These are phyloP conservation scores for Solanum rostratum DNA, from an alignment of 257 asterid genomes.

Conservation along the genomic window DNA sequence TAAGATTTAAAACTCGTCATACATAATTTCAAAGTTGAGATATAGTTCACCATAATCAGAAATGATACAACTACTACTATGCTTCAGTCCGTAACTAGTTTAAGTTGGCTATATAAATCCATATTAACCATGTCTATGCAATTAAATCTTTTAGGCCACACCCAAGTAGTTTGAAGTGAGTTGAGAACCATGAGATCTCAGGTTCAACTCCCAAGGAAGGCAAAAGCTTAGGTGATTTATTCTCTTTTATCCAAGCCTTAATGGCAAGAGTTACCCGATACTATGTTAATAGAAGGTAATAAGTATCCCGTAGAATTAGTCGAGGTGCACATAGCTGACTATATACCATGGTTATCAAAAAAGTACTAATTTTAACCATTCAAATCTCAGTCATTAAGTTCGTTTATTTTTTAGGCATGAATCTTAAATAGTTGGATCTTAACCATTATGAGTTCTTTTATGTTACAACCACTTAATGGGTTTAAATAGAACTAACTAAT, in stretches of 20 bases:
- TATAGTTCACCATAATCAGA: not conserved
- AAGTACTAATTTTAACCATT: not conserved
- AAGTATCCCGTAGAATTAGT: not conserved
- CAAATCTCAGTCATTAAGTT: not conserved
- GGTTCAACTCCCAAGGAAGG: not conserved
- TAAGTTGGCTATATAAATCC: not conserved
- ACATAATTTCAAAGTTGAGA: not conserved
- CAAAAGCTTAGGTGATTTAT: not conserved
- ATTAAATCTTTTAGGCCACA: not conserved
- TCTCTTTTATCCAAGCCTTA: not conserved
- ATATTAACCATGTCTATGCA: not conserved
- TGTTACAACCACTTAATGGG: not conserved
- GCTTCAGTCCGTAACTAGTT: not conserved
- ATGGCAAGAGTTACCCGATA: not conserved
- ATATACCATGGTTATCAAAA: not conserved
- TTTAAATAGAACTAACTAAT: not conserved
- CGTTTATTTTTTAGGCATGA: not conserved
- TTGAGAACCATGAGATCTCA: not conserved
- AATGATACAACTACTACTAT: not conserved
- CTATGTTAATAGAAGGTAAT: not conserved
- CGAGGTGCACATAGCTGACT: not conserved
- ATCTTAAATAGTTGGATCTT: not conserved
- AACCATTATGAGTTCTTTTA: not conserved
- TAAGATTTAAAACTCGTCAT: not conserved
- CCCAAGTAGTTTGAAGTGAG: not conserved